Percentiles rank a stretch among this genome's conserved stretches.
These are phyloP conservation scores for Penicillium capsulatum DNA, from an alignment of 2,329 filamentous ascomycete genomes.

Conservation along the genomic window DNA sequence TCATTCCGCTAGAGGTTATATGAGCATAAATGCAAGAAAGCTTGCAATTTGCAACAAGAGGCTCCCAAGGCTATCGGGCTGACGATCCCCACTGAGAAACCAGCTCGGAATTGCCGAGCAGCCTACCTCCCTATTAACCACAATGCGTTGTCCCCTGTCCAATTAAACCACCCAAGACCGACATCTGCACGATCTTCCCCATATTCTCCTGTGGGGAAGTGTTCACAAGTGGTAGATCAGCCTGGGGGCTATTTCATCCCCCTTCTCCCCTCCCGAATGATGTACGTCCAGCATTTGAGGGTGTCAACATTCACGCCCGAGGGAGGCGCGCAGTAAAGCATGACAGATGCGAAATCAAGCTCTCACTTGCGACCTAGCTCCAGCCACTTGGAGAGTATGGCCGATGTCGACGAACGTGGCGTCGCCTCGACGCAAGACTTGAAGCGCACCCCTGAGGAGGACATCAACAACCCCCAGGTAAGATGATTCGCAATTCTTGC, in stretches of 20 bases:
- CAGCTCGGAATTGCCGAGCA: conserved; percentile 3
- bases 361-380: too few relatives aligned
- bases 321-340: too few relatives aligned
- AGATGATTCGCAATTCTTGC: background rate
- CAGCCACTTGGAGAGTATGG: conserved; percentile 10
- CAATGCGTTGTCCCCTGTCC: conserved; percentile 1
- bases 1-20: too few relatives aligned
- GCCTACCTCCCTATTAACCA: background rate
- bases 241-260: background rate
- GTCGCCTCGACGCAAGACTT: conserved; percentile 1
- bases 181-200: conserved; percentile 1
- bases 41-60: background rate
- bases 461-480: conserved; percentile 22
- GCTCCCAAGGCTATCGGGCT: too few relatives aligned
- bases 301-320: too few relatives aligned
- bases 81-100: background rate
- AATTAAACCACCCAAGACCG: background rate
- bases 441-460: conserved; percentile 3
- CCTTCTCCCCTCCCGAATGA: background rate
- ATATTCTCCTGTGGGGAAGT: conserved; percentile 7
- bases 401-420: conserved; percentile 1
- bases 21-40: too few relatives aligned
- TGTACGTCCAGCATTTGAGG: background rate
- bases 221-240: conserved; percentile 1
- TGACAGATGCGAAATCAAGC: too few relatives aligned